Base-by-base conservation (phyloP, 1,284 basidiomycete species). In the Bjerkandera adusta region DNA sequence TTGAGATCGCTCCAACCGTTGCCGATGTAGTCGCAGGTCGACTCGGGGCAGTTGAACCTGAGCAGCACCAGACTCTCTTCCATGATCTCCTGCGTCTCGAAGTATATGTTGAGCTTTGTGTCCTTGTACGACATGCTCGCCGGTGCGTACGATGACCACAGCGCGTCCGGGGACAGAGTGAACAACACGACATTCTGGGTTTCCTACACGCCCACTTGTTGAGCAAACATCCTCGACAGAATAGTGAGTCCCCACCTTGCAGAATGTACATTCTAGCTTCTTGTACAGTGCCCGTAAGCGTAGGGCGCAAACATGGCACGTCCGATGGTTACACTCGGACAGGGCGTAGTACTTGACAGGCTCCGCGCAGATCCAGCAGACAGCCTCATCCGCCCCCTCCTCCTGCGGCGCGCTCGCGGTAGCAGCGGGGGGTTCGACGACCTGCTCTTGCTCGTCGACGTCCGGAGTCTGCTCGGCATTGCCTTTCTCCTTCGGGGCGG, bases 311-410 rank as follows among this genome's bases (percentile, higher is more conserved):
- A 97, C 85, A 68, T 95, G 91, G 69, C 92, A 96, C 5, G 89
- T 93, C 34, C 88, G 75, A 65, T 99, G 96, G 62, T 93, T 92
- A 70, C 96, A 99, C 41, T 87, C 81, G 6, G 92, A 88, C 13
- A 97, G 69, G 8, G 91, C 84, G 67, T 86, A 95, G 63, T 92
- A 95, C 60, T 89, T 92, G 64, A 97, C 83, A 2, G 89, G 88
- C 62, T 99, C 94, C 1, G 96, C 94, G 61, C 96, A 99, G 65
- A 99, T 98, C 76, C 87, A 96, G 70, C 97, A 99, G 3, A 87
- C 65, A 12, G 75, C 57, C 37, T 69, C 62, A 0, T 49, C 50
- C 2, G 38, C 48, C 11, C 51, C 34, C 33, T 42, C 42, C 33
- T 41, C 46, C 4, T 10, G 11, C 8, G 47, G 38, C 18, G 42